Base-by-base conservation (phyloP, 441 rosid species). In the Populus trichocarpa region DNA sequence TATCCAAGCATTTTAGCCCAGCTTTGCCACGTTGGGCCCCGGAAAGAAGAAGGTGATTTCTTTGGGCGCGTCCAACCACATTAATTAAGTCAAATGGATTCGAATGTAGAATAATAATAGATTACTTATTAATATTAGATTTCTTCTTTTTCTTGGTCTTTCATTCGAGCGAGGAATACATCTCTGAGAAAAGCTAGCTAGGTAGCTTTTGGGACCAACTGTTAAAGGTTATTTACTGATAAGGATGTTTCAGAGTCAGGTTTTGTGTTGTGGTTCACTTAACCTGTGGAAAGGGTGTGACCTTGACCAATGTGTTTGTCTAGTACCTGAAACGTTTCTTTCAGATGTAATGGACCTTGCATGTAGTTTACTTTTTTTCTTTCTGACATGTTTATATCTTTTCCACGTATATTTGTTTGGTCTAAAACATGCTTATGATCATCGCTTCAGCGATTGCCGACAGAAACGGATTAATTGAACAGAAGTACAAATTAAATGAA, bases 11-110 rank as follows among this genome's bases (percentile, higher is more conserved):
- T 83, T 90, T 92, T 71, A 95, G 98, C 83, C 91, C 85, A 8
- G 83, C 79, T 33, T 81, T 89, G 86, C 99, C 98, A 32, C 88
- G 82, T 35, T 95, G 99, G 98, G 87, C 87, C 69, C 90, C 90
- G 61, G 93, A 88, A 80, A 87, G 92, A 80, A 85, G 92, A 69
- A 70, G 85, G 79, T 80, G 75, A 82, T 67, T 80, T 67, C 16
- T 75, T 38, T 2, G 25, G 67, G 69, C 84, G 53, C 80, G 79
- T 75, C 81, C 80, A 76, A 79, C 81, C 80, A 46, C 42, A 40
- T 11, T 40, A 53, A 69, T 71, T 11, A 81, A 78, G 86, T 81
- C 82, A 81, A 40, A 81, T 59, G 82, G 67, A 18, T 46, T 50
- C 73, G 70, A 70, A 78, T 36, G 59, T 40, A 75, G 77, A 72